Evolutionary conservation across 768 basidiomycete species (phyloP).

Genomic region (Tylopilus intermedius): DNA sequence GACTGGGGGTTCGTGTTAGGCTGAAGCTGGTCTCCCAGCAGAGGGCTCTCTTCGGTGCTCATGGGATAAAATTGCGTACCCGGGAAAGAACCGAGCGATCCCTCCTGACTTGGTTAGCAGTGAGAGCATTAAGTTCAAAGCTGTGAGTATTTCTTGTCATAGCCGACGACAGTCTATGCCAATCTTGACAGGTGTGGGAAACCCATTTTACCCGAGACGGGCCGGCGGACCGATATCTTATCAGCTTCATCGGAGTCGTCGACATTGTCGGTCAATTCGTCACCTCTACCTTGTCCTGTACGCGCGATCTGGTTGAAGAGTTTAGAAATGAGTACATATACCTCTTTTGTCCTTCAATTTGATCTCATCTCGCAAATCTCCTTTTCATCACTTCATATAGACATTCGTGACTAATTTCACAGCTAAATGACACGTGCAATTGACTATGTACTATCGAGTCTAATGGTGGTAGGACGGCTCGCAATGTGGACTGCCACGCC

Average conservation of each 20-base stretch:
- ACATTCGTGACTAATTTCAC: background rate
- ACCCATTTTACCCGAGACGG: background rate
- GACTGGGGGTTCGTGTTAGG: background rate
- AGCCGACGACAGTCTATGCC: background rate
- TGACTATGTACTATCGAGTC: background rate
- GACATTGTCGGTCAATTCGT: background rate
- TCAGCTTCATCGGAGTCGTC: background rate
- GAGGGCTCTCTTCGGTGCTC: constrained; percentile 27
- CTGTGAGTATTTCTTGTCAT: background rate
- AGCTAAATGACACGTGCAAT: background rate
- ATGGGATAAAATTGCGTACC: constrained; percentile 7
- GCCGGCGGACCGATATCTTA: background rate
- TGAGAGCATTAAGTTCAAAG: background rate
- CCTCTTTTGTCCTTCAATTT: background rate
- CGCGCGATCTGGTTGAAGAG: background rate
- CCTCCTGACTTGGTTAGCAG: background rate
- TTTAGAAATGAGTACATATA: background rate
- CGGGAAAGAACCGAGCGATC: background rate
- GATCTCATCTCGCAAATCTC: background rate
- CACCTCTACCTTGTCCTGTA: background rate
- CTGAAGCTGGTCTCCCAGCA: constrained; percentile 15
- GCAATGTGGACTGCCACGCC: background rate
- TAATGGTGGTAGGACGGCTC: background rate
- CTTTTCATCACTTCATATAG: background rate
- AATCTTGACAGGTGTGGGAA: background rate